Percentiles rank a stretch among this genome's conserved stretches.
Evolutionary conservation across 225 moss, liverwort and hornwort species (phyloP).

Genomic region (Ulota crispa): DNA sequence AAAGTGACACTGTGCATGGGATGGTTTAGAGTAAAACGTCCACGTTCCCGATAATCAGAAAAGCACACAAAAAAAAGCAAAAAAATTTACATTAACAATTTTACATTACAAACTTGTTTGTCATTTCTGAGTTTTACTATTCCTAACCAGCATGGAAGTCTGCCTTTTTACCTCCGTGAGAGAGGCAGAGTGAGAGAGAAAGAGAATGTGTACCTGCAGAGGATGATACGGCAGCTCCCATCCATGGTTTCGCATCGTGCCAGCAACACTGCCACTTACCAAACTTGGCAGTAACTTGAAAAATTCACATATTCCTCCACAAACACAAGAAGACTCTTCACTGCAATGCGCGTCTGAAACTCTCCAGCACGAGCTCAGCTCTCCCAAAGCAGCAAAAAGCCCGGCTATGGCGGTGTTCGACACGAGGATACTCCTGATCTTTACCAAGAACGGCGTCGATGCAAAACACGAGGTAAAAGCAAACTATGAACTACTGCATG

Average conservation of each 20-base stretch:
- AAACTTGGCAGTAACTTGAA: background rate
- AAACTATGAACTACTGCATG: background rate
- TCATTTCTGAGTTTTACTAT: no score
- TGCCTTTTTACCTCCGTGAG: no score
- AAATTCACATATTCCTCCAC: background rate
- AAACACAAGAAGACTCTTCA: background rate
- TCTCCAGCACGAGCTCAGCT: no score
- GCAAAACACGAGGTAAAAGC: background rate
- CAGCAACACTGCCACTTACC: background rate
- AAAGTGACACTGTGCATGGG: no score
- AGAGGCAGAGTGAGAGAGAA: background rate
- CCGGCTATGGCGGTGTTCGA: background rate
- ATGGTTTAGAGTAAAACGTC: no score
- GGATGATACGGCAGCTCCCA: conserved; percentile 99
- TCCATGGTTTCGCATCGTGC: conserved; percentile 98
- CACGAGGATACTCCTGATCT: background rate
- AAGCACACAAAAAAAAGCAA: no score
- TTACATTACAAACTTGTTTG: no score
- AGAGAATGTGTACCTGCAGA: conserved; percentile 55
- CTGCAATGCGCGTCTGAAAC: no score
- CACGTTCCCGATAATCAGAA: no score
- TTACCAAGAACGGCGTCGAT: background rate
- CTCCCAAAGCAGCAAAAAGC: background rate
- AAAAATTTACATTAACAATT: no score
- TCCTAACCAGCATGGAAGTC: no score